Base-by-base conservation (phyloP, 164 flowering plant genomes). In the Nymphaea colorata region DNA sequence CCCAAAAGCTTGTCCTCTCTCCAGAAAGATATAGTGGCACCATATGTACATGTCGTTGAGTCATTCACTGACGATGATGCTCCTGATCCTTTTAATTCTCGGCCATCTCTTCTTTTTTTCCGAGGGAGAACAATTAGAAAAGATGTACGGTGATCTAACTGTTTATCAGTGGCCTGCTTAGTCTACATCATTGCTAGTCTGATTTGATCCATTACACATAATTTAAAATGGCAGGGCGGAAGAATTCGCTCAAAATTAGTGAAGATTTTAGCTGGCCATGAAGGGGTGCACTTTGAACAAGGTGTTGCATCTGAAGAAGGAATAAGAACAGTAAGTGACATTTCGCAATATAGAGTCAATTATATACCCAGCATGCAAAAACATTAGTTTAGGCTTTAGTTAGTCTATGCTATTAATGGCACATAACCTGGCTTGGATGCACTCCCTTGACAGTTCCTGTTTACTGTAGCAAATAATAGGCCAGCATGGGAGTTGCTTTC, bases 1-100 rank as follows among this genome's bases (percentile, higher is more conserved):
- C 82, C 90, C 12, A 82, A 76, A 78, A 73, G 41, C 71, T 73
- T 88, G 83, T 86, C 99, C 55, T 83, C 74, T 75, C 79, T 94
- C 70, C 76, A 81, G 66, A 94, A 94, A 78, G 99, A 94, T 75
- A 94, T 91, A 66, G 99, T 94, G 47, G 82, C 99, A 18, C 99
- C 99, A 36, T 94, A 94, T 74, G 91, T 86, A 7, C 99, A 94
- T 68, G 91, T 94, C 59, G 95, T 91, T 68, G 91, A 87, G 43
- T 82, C 98, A 3, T 90, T 79, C 75, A 55, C 62, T 4, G 84
- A 86, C 73, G 99, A 91, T 69, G 76, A 87, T 61, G 17, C 76
- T 67, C 16, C 79, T 44, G 88, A 91, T 64, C 96, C 99, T 25
- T 94, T 76, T 68, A 86, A 80, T 61, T 80, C 92, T 73, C 91